Base-by-base conservation (phyloP, 176 grass and related monocot species). In the Hordeum marinum region DNA sequence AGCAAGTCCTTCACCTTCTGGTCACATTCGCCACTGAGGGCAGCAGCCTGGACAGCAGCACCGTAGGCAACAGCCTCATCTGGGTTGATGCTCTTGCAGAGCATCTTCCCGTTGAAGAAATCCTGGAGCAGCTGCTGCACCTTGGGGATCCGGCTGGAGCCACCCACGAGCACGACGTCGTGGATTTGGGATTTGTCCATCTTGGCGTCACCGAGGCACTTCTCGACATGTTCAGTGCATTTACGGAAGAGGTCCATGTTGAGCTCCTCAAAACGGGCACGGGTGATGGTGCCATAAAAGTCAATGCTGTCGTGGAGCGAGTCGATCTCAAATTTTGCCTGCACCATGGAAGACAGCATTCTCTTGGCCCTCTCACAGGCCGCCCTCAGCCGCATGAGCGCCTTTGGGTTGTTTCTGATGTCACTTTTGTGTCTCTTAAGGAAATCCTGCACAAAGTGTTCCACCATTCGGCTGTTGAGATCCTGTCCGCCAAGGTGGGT, bases 41-140 rank as follows among this genome's bases (percentile, higher is more conserved):
- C 79, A 0, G 85, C 87, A 0, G 92, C 92, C 42, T 76, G 66
- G 29, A 94, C 88, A 3, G 90, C 90, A 13, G 92, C 92, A 12
- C 92, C 92, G 3, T 78, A 87, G 0, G 92, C 85, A 2, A 94
- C 69, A 4, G 69, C 69, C 69, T 72, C 69, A 26, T 72, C 69
- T 27, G 40, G 69, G 69, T 72, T 72, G 40, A 72, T 72, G 69
- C 23, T 46, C 69, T 72, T 72, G 69, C 69, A 46, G 41, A 72
- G 69, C 1, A 9, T 25, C 69, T 72, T 72, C 23, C 95, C 91
- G 7, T 94, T 92, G 52, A 97, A 97, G 83, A 91, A 93, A 46
- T 96, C 94, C 78, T 96, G 89, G 8, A 96, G 87, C 25, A 96
- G 82, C 89, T 96, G 89, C 81, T 96, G 94, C n/a, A 93, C 94